Percentiles rank a stretch among this genome's conserved stretches.
Conservation (phyloP, 2,329 filamentous ascomycete species). For the Aspergillus felis region DNA sequence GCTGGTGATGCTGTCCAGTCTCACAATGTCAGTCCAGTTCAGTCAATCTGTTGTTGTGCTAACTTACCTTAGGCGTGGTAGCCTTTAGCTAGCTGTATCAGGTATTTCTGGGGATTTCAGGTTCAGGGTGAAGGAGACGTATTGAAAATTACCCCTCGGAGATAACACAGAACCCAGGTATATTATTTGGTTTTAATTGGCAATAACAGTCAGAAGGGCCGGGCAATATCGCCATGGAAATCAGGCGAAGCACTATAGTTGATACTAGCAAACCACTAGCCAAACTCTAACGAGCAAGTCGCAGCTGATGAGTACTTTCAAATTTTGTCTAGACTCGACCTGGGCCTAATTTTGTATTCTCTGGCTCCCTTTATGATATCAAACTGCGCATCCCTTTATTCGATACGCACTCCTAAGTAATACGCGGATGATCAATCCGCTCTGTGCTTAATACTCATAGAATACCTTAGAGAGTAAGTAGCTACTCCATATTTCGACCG, state of each 20-base stretch:
- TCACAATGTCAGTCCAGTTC: neutral
- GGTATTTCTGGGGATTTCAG: neutral
- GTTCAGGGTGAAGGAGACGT: neutral
- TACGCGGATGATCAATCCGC: neutral
- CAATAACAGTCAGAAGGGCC: too few relatives aligned
- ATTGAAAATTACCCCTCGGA: neutral
- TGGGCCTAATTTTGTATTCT: neutral
- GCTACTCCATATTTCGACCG: neutral
- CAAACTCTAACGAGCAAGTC: conserved; percentile 2
- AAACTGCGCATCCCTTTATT: neutral
- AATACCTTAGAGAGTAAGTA: neutral
- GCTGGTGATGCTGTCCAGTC: neutral
- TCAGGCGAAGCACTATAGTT: neutral
- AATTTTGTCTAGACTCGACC: neutral
- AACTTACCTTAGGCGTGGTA: neutral
- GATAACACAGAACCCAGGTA: neutral
- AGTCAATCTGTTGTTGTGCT: neutral
- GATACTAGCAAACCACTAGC: conserved; percentile 8
- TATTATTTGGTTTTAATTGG: too few relatives aligned
- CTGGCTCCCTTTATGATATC: neutral
- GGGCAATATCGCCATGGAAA: neutral
- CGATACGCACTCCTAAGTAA: neutral
- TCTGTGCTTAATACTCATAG: neutral
- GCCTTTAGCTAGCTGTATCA: neutral
- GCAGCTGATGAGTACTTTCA: conserved; percentile 4